Evolutionary conservation across 441 rosid genomes (phyloP), one percentile per base, ranked within the genome.

Genomic region (Populus hybrid): DNA sequence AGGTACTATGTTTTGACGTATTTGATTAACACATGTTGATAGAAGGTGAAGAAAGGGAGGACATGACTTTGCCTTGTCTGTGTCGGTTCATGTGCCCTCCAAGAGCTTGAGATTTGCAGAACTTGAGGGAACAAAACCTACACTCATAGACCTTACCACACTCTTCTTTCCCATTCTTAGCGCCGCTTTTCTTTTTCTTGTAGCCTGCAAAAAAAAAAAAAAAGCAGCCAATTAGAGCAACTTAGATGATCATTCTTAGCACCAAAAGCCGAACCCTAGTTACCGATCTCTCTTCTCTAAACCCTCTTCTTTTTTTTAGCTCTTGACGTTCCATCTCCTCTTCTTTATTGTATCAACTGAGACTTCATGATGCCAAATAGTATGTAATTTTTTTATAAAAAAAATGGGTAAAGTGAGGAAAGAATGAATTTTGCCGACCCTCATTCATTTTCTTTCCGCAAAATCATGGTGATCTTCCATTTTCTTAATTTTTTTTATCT

Each of bases 31-130:
- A 75, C n/a, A 26, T 30, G 34, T 54, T 14, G 3, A 32, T 30
- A 35, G 32, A 70, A 28, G 32, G 23, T 46, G 30, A 70, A 46
- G 69, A 74, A n/a, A 70, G 50, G 35, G 21, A 69, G 64, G 67
- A 66, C 77, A 59, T 10, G 79, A 59, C 83, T 86, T 63, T 87
- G 82, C 99, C 98, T 96, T 96, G 98, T 81, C 99, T 90, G 88
- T 96, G 99, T 84, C 99, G 97, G 87, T 96, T 96, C 99, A 96
- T 96, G 91, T 96, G 99, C 74, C 98, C 99, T 40, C 99, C 99
- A 11, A 96, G 99, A 76, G 99, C 99, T 94, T 96, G 99, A 76
- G 99, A 96, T 88, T 96, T 96, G 93, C 93, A 91, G 88, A 96
- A 96, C 98, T 90, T 94, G 81, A 96, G 98, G 90, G 99, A 93